A percentile compares a stretch with the other conserved stretches of the same genome.
Conservation (phyloP, 2,329 filamentous ascomycete genomes). For the Phyllosticta citribraziliensis region DNA sequence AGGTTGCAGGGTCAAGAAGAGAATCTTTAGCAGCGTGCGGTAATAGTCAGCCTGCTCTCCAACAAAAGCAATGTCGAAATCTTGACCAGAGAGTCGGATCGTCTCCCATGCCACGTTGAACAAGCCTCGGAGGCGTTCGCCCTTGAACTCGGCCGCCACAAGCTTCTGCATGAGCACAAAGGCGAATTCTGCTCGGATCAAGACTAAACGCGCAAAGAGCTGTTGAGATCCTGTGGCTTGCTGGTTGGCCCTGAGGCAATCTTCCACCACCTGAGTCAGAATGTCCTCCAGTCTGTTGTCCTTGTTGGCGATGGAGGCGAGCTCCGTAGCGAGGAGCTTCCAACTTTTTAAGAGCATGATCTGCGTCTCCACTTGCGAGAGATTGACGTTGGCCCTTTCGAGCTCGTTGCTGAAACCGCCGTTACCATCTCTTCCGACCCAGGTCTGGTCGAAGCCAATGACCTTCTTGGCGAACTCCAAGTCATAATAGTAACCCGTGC, state of each 20-base stretch:
- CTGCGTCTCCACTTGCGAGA: slow-evolving; percentile 88
- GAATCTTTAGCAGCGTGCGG: slow-evolving; percentile 69
- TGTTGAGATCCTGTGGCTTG: slow-evolving; percentile 61
- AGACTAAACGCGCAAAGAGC: slow-evolving; percentile 70
- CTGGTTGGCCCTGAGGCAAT: slow-evolving; percentile 71
- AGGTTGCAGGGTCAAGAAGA: slow-evolving; percentile 72
- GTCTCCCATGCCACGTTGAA: slow-evolving; percentile 52
- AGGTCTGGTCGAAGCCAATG: slow-evolving; percentile 66
- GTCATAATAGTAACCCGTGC: slow-evolving; percentile 76
- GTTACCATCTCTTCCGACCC: slow-evolving; percentile 47
- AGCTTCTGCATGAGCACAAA: slow-evolving; percentile 75
- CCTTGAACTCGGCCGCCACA: slow-evolving; percentile 45
- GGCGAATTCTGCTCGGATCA: slow-evolving; percentile 68
- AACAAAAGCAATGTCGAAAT: slow-evolving; percentile 51
- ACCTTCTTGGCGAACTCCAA: slow-evolving; percentile 64
- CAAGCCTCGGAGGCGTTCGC: slow-evolving; percentile 43
- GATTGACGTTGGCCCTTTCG: slow-evolving; percentile 75
- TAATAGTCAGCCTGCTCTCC: slow-evolving; percentile 60
- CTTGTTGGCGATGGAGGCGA: slow-evolving; percentile 54
- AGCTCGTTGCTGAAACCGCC: slow-evolving; percentile 77
- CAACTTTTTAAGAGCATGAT: slow-evolving; percentile 78
- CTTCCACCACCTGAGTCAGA: slow-evolving; percentile 63
- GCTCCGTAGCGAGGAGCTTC: slow-evolving; percentile 77
- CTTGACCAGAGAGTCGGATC: slow-evolving; percentile 42
- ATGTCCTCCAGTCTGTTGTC: slow-evolving; percentile 53